Conservation (phyloP, 2,329 filamentous ascomycete genomes). For the Colletotrichum sp. region DNA sequence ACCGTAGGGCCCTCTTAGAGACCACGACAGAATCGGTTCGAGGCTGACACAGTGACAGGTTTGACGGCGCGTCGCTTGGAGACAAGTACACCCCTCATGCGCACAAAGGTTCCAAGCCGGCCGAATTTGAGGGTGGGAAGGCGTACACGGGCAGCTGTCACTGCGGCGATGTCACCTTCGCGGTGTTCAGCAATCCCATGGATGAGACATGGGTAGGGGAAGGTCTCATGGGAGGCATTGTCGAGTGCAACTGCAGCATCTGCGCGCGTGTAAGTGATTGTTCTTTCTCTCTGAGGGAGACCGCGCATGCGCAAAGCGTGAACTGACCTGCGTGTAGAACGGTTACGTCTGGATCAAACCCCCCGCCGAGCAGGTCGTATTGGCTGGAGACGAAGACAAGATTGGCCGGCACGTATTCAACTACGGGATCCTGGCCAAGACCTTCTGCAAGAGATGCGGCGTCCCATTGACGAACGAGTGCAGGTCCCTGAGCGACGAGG, state of each 20-base stretch:
- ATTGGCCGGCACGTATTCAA: conserved; percentile 43
- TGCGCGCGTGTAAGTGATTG: conserved; percentile 43
- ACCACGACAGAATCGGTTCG: neutral
- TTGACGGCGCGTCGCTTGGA: conserved; percentile 39
- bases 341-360: conserved; percentile 52
- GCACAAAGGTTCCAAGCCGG: conserved; percentile 47
- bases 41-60: conserved; percentile 29
- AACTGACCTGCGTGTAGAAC: conserved; percentile 32
- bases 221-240: conserved; percentile 25
- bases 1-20: conserved; percentile 33
- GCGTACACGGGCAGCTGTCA: conserved; percentile 58
- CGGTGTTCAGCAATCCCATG: conserved; percentile 46
- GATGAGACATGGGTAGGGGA: conserved; percentile 34
- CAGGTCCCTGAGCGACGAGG: conserved; percentile 36
- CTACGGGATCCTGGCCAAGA: conserved; percentile 37
- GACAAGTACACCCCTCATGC: conserved; percentile 36
- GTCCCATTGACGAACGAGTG: conserved; percentile 42
- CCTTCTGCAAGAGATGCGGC: conserved; percentile 55
- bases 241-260: conserved; percentile 58
- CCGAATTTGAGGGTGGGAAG: conserved; percentile 39
- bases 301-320: neutral
- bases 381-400: conserved; percentile 43
- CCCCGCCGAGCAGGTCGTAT: conserved; percentile 37
- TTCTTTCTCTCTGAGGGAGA: neutral
- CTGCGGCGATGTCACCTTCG: conserved; percentile 53